Evolutionary conservation across 2,329 filamentous ascomycete genomes (phyloP).

Genomic region (Arthrobotrys entomopaga): DNA sequence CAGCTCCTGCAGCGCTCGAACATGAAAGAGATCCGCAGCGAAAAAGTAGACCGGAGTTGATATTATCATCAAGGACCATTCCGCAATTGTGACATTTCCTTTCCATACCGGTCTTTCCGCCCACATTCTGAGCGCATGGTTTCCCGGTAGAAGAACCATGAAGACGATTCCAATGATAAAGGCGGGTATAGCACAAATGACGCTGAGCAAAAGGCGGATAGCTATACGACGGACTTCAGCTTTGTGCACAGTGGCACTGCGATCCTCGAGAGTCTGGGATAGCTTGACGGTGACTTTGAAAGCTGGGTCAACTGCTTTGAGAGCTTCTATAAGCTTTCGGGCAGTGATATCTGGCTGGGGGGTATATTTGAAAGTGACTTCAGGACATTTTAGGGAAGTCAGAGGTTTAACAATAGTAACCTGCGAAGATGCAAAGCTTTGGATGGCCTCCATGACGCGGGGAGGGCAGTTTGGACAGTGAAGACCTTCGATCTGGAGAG

Average conservation of each 20-base stretch:
- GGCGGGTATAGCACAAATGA: conserved; percentile 78
- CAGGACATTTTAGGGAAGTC: conserved; percentile 71
- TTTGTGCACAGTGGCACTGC: conserved; percentile 76
- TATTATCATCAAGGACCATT: conserved; percentile 82
- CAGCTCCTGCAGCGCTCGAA: conserved; percentile 80
- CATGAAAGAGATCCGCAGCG: conserved; percentile 85
- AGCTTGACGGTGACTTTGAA: conserved; percentile 79
- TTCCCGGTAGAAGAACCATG: conserved; percentile 79
- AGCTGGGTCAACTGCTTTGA: conserved; percentile 73
- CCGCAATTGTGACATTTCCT: conserved; percentile 76
- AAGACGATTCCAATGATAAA: conserved; percentile 89
- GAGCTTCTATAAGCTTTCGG: conserved; percentile 75
- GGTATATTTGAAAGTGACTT: conserved; percentile 76
- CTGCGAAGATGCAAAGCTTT: conserved; percentile 65
- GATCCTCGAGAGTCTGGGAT: conserved; percentile 83
- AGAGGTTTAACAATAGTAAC: conserved; percentile 68
- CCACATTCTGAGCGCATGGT: conserved; percentile 70
- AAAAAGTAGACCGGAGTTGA: conserved; percentile 89
- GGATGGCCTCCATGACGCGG: conserved; percentile 68
- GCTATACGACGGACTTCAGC: conserved; percentile 76
- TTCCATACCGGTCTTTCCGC: conserved; percentile 77
- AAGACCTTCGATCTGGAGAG: conserved; percentile 38
- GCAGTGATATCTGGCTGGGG: conserved; percentile 78
- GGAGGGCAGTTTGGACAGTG: conserved; percentile 62
- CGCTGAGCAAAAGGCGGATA: conserved; percentile 75